These are phyloP conservation scores for Protomyces inouyei DNA, from an alignment of 1,139 yeast genomes.

Conservation along the genomic window DNA sequence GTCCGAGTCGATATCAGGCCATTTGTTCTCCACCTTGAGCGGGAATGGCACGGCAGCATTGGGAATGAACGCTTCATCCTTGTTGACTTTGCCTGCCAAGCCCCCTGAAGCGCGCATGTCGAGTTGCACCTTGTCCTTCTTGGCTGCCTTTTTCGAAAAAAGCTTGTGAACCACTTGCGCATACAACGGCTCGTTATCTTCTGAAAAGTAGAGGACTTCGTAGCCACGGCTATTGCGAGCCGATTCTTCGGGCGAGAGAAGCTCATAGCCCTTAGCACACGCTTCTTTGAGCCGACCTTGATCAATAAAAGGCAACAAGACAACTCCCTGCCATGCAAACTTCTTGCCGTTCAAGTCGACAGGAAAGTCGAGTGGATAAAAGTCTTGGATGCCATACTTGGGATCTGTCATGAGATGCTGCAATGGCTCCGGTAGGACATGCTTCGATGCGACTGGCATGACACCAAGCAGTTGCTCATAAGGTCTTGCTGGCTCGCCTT, in stretches of 20 bases:
- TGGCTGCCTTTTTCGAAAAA: slow-evolving; percentile 37
- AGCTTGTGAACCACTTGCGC: slow-evolving; percentile 33
- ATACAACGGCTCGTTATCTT: slow-evolving; percentile 34
- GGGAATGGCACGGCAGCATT: slow-evolving; percentile 56
- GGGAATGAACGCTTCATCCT: slow-evolving; percentile 47
- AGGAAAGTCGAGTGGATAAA: slow-evolving; percentile 81
- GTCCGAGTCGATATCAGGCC: slow-evolving; percentile 50
- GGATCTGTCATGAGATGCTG: slow-evolving; percentile 76
- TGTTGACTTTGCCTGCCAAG: slow-evolving; percentile 60
- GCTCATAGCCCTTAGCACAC: slow-evolving; percentile 60
- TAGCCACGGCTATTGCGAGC: slow-evolving; percentile 51
- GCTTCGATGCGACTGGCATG: slow-evolving; percentile 86
- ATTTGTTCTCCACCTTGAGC: slow-evolving; percentile 46
- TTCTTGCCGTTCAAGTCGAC: slow-evolving; percentile 95
- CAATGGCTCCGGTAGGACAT: slow-evolving; percentile 77
- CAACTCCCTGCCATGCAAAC: slow-evolving; percentile 94
- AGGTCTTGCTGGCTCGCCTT: slow-evolving; percentile 82
- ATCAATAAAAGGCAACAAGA: slow-evolving; percentile 84
- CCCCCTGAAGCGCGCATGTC: slow-evolving; percentile 39
- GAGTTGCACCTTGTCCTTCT: slow-evolving; percentile 33
- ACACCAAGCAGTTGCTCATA: slow-evolving; percentile 97
- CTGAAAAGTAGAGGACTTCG: slow-evolving; percentile 40
- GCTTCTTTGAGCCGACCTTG: slow-evolving; percentile 64
- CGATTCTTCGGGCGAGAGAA: slow-evolving; percentile 62
- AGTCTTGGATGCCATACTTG: slow-evolving; percentile 80